Conservation (phyloP, 768 basidiomycete genomes). For the Pleurotus ostreatus region DNA sequence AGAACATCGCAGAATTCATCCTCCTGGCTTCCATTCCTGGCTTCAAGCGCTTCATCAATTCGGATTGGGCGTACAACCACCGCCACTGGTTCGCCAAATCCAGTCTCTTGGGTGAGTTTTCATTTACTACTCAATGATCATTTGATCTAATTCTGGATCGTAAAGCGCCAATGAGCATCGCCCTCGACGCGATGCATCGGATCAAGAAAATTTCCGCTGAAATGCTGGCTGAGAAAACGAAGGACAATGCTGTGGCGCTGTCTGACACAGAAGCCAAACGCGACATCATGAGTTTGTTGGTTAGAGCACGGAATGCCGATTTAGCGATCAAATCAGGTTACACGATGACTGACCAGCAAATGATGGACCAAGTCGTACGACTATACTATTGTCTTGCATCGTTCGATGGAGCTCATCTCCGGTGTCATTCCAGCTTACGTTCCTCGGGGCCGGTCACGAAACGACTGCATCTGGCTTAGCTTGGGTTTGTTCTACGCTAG, state of each 20-base stretch:
- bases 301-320: conserved; percentile 38
- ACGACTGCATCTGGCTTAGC: conserved; percentile 44
- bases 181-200: conserved; percentile 36
- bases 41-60: conserved; percentile 22
- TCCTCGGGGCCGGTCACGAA: conserved; percentile 43
- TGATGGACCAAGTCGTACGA: conserved; percentile 50
- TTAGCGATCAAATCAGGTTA: conserved; percentile 29
- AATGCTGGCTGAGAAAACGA: conserved; percentile 39
- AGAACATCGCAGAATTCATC: conserved; percentile 33
- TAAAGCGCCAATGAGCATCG: conserved; percentile 13
- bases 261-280: conserved; percentile 38
- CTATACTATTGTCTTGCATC: background rate
- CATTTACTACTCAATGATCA: background rate
- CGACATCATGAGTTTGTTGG: conserved; percentile 51
- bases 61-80: conserved; percentile 33
- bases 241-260: conserved; percentile 25
- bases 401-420: too few species aligned
- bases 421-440: conserved; percentile 32
- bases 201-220: conserved; percentile 34
- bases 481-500: conserved; percentile 32
- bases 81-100: conserved; percentile 26
- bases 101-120: conserved; percentile 16
- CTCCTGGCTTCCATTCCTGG: conserved; percentile 34
- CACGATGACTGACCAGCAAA: conserved; percentile 40
- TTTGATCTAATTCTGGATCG: background rate